Evolutionary conservation across 352 stramenopile genomes (phyloP), one percentile per base, ranked within the genome.

Genomic region (Phytopythium vexans): DNA sequence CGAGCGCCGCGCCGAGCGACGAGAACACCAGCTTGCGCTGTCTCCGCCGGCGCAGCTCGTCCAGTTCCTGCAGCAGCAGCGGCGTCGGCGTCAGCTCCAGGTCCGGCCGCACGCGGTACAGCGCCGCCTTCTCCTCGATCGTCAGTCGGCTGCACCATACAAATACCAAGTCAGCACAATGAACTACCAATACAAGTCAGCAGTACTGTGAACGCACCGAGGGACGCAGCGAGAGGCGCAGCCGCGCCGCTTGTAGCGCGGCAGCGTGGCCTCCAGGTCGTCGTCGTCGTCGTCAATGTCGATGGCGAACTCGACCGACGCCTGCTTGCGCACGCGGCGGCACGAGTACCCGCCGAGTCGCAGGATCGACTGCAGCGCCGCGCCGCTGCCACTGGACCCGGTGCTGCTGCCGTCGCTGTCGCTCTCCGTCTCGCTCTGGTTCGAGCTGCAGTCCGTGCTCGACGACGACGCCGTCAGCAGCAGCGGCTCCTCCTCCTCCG

Each of bases 381-480:
- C 41, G n/a, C 11, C 12, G 21, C 21, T 27, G 21, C 21, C 21
- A 27, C 21, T 27, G 46, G 41, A 41, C 41, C n/a, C 8, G 41
- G 39, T 41, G 44, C 50, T 49, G 8, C 47, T 58, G 4, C 48
- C 53, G 52, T 91, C 81, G 39, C 81, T 91, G 52, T 91, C 81
- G 64, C 81, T 91, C 40, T 91, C 81, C 3, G 81, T 91, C 62
- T 91, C 81, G 58, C 81, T 91, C 48, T 89, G 77, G 50, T 73
- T 79, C 44, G 44, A 76, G 47, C 57, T 43, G 50, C 31, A 47
- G 40, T 14, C 37, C 37, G 47, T 47, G 9, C 11, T 60, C 46
- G 45, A 67, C 42, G 50, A 35, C 46, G 8, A 36, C 36, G 34
- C 52, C 45, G 54, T 32, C 7, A 38, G 44, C 14, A 81, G 45